Percentiles rank a stretch among this genome's conserved stretches.
phyloP scores from a whole-genome alignment of 2,329 filamentous ascomycete genomes.

The Parastagonospora avenae region DNA sequence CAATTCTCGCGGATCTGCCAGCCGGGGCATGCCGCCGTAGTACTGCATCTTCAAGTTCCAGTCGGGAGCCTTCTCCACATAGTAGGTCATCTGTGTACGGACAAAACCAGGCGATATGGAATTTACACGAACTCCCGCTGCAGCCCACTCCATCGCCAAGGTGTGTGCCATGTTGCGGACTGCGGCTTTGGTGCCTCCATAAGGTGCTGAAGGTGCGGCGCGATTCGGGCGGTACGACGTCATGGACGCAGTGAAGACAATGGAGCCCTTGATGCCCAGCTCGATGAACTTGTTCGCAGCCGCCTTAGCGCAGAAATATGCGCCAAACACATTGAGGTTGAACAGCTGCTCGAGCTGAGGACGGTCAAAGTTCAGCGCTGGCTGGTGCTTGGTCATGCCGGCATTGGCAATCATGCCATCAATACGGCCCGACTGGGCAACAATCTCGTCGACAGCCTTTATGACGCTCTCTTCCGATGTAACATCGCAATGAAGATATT shows the following conservation, averaged over 20 bases:
- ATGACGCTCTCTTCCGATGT: conserved; percentile 55
- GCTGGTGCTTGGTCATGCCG: conserved; percentile 58
- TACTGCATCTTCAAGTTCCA: conserved; percentile 61
- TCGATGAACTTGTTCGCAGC: conserved; percentile 53
- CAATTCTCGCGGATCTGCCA: conserved; percentile 58
- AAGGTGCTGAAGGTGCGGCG: conserved; percentile 57
- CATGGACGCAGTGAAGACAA: conserved; percentile 58
- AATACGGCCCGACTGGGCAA: conserved; percentile 54
- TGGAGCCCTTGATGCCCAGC: conserved; percentile 54
- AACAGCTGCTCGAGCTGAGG: conserved; percentile 56
- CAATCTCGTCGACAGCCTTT: conserved; percentile 53
- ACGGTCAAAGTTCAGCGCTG: conserved; percentile 57
- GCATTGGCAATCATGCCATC: conserved; percentile 60
- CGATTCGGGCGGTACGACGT: conserved; percentile 57
- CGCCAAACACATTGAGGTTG: conserved; percentile 56
- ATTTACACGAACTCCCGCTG: conserved; percentile 81
- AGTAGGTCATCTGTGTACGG: conserved; percentile 69
- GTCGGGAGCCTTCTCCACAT: conserved; percentile 55
- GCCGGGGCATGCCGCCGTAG: conserved; percentile 59
- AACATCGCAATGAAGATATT: conserved; percentile 56
- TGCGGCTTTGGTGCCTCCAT: conserved; percentile 51
- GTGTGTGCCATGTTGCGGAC: conserved; percentile 55
- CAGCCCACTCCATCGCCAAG: conserved; percentile 83
- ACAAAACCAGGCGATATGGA: conserved; percentile 85
- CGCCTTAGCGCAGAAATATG: conserved; percentile 54